Percentiles rank a stretch among this genome's conserved stretches.
phyloP scores from a whole-genome alignment of 2,329 filamentous ascomycete species.

The Epicoccum sorghinum region DNA sequence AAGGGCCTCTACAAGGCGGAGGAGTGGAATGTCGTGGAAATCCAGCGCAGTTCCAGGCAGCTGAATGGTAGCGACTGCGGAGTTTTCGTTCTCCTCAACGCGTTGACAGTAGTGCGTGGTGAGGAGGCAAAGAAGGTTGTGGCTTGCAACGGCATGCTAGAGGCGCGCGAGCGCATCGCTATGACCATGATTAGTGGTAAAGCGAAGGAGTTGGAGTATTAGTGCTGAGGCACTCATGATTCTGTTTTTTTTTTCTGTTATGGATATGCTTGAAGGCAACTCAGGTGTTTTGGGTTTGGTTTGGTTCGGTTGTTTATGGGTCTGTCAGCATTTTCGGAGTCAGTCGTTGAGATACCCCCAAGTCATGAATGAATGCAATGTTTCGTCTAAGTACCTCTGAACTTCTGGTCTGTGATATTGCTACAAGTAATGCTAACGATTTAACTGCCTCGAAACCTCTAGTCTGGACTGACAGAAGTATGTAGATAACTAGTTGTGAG shows the following conservation, averaged over 20 bases:
- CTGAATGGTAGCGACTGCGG: constrained; percentile 76
- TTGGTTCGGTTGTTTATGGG: neutral
- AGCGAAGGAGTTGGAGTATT: constrained; percentile 33
- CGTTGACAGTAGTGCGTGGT: constrained; percentile 61
- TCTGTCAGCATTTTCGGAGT: too few relatives aligned
- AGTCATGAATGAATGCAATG: neutral
- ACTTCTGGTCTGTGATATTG: too few relatives aligned
- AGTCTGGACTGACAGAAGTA: too few relatives aligned
- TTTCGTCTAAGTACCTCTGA: too few relatives aligned
- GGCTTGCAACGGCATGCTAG: constrained; percentile 59
- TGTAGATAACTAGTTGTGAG: too few relatives aligned
- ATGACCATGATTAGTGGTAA: constrained; percentile 66
- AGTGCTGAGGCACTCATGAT: constrained; percentile 3
- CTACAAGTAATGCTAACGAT: too few relatives aligned
- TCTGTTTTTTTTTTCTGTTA: constrained; percentile 1
- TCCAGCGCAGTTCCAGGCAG: constrained; percentile 59
- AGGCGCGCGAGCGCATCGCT: constrained; percentile 67
- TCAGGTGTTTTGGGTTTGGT: neutral
- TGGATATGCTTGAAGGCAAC: neutral
- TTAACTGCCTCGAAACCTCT: too few relatives aligned
- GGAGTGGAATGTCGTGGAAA: constrained; percentile 66
- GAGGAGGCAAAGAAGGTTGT: constrained; percentile 53
- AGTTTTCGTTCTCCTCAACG: constrained; percentile 77
- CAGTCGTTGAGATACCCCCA: neutral
- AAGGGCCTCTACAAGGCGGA: constrained; percentile 59